Evolutionary conservation across 331 rosid species (phyloP).

Genomic region (Telfairia occidentalis): DNA sequence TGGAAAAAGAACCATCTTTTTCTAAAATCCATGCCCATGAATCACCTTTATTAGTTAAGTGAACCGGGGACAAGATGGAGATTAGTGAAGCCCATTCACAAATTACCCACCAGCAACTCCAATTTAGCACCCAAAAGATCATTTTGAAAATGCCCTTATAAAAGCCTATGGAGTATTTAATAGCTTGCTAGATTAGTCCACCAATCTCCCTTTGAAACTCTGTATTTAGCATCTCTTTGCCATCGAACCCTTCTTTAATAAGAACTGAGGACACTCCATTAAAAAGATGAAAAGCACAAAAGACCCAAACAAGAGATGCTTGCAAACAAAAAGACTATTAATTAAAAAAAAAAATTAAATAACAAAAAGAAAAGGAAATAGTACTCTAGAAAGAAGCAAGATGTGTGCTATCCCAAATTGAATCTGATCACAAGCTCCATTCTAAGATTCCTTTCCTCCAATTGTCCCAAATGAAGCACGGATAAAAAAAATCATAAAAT

Average conservation of each 20-base stretch:
- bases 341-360: neutral
- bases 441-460: neutral
- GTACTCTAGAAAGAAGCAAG: neutral
- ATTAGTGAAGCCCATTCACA: too few species aligned
- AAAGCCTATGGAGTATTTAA: neutral
- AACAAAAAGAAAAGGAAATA: neutral
- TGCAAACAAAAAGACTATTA: too few species aligned
- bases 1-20: too few species aligned
- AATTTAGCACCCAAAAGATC: neutral
- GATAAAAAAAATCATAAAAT: neutral
- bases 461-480: neutral
- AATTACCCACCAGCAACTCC: neutral
- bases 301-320: neutral
- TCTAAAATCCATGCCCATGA: too few species aligned
- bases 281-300: neutral
- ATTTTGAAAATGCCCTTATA: neutral
- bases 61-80: too few species aligned
- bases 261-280: neutral
- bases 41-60: too few species aligned
- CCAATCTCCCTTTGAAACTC: neutral
- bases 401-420: neutral
- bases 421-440: neutral
- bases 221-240: neutral
- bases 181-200: neutral
- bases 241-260: neutral